Conservation (phyloP, 2,329 filamentous ascomycete genomes). For the Neonectria faginata region DNA sequence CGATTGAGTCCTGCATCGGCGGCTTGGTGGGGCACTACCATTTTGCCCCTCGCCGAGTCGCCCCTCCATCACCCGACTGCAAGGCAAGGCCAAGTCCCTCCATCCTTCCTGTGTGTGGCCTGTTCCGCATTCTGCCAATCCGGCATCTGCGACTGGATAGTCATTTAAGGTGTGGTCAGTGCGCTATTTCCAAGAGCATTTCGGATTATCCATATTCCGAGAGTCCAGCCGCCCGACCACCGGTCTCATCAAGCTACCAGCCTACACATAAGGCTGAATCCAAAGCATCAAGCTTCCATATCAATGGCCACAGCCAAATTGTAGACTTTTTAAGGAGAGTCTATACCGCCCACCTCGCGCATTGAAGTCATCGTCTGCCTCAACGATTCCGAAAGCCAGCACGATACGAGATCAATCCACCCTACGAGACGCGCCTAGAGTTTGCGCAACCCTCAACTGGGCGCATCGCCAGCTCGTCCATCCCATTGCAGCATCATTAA, state of each 20-base stretch:
- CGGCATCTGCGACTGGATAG: slow-evolving; percentile 32
- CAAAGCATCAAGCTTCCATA: slow-evolving; percentile 10
- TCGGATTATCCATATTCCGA: slow-evolving; percentile 43
- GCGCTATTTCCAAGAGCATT: slow-evolving; percentile 20
- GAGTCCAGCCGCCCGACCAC: neutral
- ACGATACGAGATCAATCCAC: neutral
- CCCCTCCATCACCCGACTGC: slow-evolving; percentile 30
- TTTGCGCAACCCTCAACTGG: neutral
- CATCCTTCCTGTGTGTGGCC: neutral
- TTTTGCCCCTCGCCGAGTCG: slow-evolving; percentile 43
- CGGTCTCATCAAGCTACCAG: slow-evolving; percentile 20
- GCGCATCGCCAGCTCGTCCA: slow-evolving; percentile 8
- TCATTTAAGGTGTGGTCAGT: slow-evolving; percentile 54
- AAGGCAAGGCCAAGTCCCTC: slow-evolving; percentile 30
- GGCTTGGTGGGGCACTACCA: slow-evolving; percentile 43
- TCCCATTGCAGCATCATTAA: slow-evolving; percentile 16
- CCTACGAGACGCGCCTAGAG: neutral
- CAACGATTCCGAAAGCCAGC: neutral
- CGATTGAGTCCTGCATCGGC: slow-evolving; percentile 47
- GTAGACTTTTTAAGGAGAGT: slow-evolving; percentile 1
- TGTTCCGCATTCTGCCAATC: slow-evolving; percentile 32
- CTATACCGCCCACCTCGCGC: neutral
- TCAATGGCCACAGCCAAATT: slow-evolving; percentile 12
- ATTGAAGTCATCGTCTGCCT: neutral
- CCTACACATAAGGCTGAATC: neutral